Percentiles rank a stretch among this genome's conserved stretches.
phyloP scores from a whole-genome alignment of 2,329 filamentous ascomycete genomes.

The Blumeriella jaapii region DNA sequence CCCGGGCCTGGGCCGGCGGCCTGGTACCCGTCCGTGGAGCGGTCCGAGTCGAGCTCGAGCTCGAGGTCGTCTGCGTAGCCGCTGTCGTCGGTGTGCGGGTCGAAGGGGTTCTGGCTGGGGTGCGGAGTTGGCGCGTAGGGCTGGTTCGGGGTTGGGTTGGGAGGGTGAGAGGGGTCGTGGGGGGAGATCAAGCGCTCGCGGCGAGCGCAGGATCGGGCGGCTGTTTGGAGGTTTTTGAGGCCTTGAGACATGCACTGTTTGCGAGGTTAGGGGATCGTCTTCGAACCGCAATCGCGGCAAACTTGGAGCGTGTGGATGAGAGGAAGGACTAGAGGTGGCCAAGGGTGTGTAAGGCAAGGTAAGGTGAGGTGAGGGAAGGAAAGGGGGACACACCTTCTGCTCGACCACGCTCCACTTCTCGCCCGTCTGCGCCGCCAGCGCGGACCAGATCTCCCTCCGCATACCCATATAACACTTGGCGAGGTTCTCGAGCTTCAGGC shows the following conservation, averaged over 20 bases:
- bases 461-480: slow-evolving; percentile 70
- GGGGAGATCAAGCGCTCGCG: slow-evolving; percentile 43
- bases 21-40: slow-evolving; percentile 8
- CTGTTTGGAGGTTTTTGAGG: slow-evolving; percentile 66
- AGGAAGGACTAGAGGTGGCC: slow-evolving; percentile 9
- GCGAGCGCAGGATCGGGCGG: slow-evolving; percentile 52
- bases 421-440: slow-evolving; percentile 60
- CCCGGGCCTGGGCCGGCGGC: not conserved
- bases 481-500: slow-evolving; percentile 59
- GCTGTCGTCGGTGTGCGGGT: slow-evolving; percentile 45
- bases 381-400: slow-evolving; percentile 39
- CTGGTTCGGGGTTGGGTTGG: not conserved
- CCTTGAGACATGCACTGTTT: slow-evolving; percentile 71
- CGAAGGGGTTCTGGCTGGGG: not conserved
- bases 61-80: slow-evolving; percentile 51
- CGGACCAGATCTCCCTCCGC: slow-evolving; percentile 71
- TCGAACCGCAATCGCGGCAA: too few species aligned
- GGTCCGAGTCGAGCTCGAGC: slow-evolving; percentile 21
- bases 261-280: too few species aligned
- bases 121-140: not conserved
- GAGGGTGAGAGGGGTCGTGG: slow-evolving; percentile 1
- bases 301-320: not conserved
- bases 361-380: not conserved
- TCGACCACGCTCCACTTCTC: slow-evolving; percentile 70
- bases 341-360: slow-evolving; percentile 2